Evolutionary conservation across 495 filamentous ascomycete species (phyloP), one percentile per base, ranked within the genome.

Genomic region (Pseudoneurospora amorphoporcata): DNA sequence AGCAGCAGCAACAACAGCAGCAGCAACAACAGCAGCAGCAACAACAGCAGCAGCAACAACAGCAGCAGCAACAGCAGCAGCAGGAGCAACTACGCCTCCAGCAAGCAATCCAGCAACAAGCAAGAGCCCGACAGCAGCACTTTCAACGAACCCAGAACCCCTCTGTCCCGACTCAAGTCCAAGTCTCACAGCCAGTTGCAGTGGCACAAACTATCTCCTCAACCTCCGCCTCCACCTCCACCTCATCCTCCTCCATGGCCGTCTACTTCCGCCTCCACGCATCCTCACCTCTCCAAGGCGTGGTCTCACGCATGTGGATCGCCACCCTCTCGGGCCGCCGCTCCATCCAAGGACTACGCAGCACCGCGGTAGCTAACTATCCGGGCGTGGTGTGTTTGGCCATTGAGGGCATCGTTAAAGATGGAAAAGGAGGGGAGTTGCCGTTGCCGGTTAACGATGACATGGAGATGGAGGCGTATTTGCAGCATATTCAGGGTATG

Each of bases 201-300:
- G 8, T 40, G 39, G 39, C 39, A 40, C 39, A 9, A 40, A 40
- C 4, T 8, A 37, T 14, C 29, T 35, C 29, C 40, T 19, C 69
- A 12, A 23, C 73, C 68, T 69, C 38, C 16, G 17, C 70, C 70
- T 65, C 53, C 12, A 72, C 68, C 8, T 78, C 23, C 23, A 23
- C 23, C 23, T 23, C 68, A 69, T 77, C 75, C 32, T 40, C 39
- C 3, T 65, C 53, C 32, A 85, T 89, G 14, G 84, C 88, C 9
- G 85, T 90, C 61, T 93, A 88, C 82, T 89, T 93, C 78, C 88
- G 90, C 17, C 84, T 92, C 16, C 83, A 88, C 73, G 82, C 86
- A 3, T 80, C 84, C 35, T 89, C 88, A 3, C 80, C 83, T 3
- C 76, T 88, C 10, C 82, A 84, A 39, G 76, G 81, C 1, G 72